Conservation (phyloP, 306 rosid genomes). For the Psophocarpus tetragonolobus region DNA sequence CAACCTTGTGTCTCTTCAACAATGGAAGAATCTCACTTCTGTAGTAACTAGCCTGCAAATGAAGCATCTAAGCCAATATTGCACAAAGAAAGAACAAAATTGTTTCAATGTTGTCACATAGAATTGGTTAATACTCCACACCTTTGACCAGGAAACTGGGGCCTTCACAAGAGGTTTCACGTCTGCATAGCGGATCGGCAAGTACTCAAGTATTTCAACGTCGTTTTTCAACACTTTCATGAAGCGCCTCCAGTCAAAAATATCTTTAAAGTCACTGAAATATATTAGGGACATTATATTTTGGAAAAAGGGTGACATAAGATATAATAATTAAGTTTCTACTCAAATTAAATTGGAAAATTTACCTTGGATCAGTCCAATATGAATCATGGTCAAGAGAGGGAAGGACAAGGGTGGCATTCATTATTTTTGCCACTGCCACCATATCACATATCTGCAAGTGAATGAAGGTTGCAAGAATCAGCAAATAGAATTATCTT, state of each 20-base stretch:
- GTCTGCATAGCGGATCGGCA: constrained; percentile 64
- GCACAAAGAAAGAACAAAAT: background rate
- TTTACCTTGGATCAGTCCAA: constrained; percentile 98
- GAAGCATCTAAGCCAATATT: constrained; percentile 40
- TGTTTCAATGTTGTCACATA: background rate
- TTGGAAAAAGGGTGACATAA: constrained; percentile 25
- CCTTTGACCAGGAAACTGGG: constrained; percentile 99
- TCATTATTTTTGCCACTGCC: constrained; percentile 94
- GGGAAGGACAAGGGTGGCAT: constrained; percentile 96
- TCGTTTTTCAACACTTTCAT: constrained; percentile 70
- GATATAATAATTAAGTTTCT: background rate
- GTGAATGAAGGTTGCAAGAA: constrained; percentile 1
- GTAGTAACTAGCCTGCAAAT: constrained; percentile 90
- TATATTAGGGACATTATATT: constrained; percentile 41
- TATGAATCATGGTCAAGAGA: constrained; percentile 89
- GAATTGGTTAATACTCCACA: constrained; percentile 30
- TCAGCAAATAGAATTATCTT: constrained; percentile 38
- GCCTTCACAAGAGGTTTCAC: constrained; percentile 69
- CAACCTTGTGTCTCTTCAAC: constrained; percentile 67
- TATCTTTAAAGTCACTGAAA: constrained; percentile 94
- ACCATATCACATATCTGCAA: constrained; percentile 99
- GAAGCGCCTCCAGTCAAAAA: constrained; percentile 96
- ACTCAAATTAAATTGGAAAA: background rate
- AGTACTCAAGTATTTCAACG: constrained; percentile 70
- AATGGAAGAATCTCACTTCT: constrained; percentile 73